Evolutionary conservation across 306 rosid genomes (phyloP).

Genomic region (Hippophae rhamnoides): DNA sequence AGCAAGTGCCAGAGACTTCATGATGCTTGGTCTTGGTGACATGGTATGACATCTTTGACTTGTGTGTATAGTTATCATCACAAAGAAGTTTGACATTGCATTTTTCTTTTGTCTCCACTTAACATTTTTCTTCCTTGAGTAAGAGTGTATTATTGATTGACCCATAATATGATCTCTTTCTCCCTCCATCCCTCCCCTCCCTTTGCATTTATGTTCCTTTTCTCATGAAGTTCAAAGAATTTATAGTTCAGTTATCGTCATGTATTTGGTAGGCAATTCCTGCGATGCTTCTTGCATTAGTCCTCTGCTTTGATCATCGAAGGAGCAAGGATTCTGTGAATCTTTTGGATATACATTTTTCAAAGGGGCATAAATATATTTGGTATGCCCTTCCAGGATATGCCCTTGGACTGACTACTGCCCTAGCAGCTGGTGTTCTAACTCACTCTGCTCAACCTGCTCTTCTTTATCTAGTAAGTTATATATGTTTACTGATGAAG

Average conservation of each 20-base stretch:
- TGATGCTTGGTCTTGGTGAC: slow-evolving; percentile 99
- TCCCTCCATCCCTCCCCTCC: no score
- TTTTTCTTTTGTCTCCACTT: neutral
- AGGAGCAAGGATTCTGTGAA: slow-evolving; percentile 61
- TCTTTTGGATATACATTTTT: slow-evolving; percentile 59
- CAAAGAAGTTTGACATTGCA: neutral
- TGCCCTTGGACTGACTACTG: slow-evolving; percentile 76
- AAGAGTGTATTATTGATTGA: no score
- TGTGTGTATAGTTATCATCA: neutral
- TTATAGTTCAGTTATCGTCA: slow-evolving; percentile 1
- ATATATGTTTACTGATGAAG: neutral
- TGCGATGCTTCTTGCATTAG: slow-evolving; percentile 85
- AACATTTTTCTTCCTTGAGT: neutral
- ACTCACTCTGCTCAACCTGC: slow-evolving; percentile 96
- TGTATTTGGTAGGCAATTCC: slow-evolving; percentile 71
- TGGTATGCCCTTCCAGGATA: slow-evolving; percentile 98
- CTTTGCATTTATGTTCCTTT: neutral
- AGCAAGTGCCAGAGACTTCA: slow-evolving; percentile 65
- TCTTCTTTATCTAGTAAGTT: slow-evolving; percentile 81
- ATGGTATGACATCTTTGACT: slow-evolving; percentile 50
- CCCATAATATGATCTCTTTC: no score
- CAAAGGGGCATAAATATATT: slow-evolving; percentile 92
- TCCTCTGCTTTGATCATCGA: slow-evolving; percentile 86
- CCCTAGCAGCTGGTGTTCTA: slow-evolving; percentile 89
- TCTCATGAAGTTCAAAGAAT: neutral